Conservation (phyloP, 768 basidiomycete genomes). For the Mycena alexandri region DNA sequence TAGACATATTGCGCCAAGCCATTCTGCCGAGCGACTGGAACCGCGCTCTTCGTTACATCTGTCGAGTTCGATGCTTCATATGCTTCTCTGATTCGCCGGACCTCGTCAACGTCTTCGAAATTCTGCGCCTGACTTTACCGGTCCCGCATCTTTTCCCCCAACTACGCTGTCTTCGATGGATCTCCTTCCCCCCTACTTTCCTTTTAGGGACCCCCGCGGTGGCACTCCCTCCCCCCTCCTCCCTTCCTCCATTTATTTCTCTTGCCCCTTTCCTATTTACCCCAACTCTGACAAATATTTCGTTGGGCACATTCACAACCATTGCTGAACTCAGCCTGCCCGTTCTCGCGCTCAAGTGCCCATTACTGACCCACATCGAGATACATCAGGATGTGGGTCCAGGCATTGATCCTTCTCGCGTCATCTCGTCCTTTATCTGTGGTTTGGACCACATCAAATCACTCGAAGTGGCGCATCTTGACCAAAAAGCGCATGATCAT, state of each 20-base stretch:
- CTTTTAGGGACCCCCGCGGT: no score
- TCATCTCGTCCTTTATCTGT: background rate
- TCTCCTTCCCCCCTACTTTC: background rate
- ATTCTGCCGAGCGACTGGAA: background rate
- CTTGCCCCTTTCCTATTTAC: background rate
- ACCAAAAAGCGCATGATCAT: background rate
- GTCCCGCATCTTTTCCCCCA: background rate
- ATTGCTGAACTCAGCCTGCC: background rate
- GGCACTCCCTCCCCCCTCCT: no score
- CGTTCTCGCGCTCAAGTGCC: constrained; percentile 3
- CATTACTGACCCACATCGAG: background rate
- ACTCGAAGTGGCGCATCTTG: background rate
- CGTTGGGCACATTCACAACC: background rate
- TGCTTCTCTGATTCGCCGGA: background rate
- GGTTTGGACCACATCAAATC: background rate
- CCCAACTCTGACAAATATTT: background rate
- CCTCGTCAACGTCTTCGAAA: background rate
- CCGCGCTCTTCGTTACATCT: background rate
- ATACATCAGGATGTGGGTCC: background rate
- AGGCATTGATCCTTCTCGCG: background rate
- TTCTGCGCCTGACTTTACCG: background rate
- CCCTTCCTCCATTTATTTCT: no score
- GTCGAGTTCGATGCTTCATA: background rate
- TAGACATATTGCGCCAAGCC: background rate
- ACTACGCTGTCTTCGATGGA: background rate